A percentile compares a stretch with the other conserved stretches of the same genome.
phyloP scores from a whole-genome alignment of 2,329 filamentous ascomycete species.

The Colletotrichum sansevieriae region DNA sequence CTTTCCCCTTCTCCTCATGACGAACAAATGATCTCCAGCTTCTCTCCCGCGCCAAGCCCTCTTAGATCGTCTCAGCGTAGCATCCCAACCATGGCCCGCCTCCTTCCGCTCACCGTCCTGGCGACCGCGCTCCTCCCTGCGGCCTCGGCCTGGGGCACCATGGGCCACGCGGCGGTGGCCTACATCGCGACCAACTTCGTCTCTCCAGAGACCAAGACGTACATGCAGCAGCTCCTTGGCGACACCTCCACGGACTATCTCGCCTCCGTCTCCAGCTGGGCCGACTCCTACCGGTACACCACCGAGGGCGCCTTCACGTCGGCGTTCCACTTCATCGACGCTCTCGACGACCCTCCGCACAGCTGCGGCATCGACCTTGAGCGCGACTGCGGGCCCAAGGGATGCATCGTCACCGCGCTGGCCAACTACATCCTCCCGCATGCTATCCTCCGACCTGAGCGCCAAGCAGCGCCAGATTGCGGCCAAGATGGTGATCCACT shows the following conservation, averaged over 20 bases:
- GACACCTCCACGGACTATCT: slow-evolving; percentile 61
- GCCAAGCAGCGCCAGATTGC: slow-evolving; percentile 41
- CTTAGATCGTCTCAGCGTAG: not conserved
- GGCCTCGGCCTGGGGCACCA: slow-evolving; percentile 54
- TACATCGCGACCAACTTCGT: slow-evolving; percentile 66
- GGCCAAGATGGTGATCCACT: slow-evolving; percentile 44
- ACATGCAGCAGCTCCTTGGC: slow-evolving; percentile 49
- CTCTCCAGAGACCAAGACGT: slow-evolving; percentile 50
- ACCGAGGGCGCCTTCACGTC: slow-evolving; percentile 42
- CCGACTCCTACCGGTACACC: slow-evolving; percentile 43
- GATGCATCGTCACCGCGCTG: slow-evolving; percentile 42
- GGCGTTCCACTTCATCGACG: slow-evolving; percentile 43
- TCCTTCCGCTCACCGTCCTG: slow-evolving; percentile 43
- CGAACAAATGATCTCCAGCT: slow-evolving; percentile 1
- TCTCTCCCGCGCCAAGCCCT: not conserved
- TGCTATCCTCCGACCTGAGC: slow-evolving; percentile 59
- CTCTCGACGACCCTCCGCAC: slow-evolving; percentile 40
- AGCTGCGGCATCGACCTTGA: slow-evolving; percentile 41
- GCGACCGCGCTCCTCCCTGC: slow-evolving; percentile 40
- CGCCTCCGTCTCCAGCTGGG: slow-evolving; percentile 57
- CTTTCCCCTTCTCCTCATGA: not conserved
- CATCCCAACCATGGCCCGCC: slow-evolving; percentile 45
- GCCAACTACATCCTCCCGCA: slow-evolving; percentile 45
- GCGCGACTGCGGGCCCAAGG: slow-evolving; percentile 41
- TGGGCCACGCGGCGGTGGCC: slow-evolving; percentile 67